Base-by-base conservation (phyloP, 768 basidiomycete genomes). In the Collybia nuda region DNA sequence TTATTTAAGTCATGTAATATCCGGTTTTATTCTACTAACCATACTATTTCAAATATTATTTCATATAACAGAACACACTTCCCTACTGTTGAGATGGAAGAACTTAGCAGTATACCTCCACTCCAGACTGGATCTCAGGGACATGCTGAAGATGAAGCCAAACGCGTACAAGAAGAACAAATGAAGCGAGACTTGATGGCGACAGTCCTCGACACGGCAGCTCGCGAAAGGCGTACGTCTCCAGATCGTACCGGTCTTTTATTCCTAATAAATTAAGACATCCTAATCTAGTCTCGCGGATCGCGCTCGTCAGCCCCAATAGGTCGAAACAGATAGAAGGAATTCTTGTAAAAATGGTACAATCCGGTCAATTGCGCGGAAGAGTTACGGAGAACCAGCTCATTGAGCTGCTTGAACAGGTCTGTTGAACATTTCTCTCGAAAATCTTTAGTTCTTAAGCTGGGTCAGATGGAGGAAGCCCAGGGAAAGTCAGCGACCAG, bases 381-480 rank as follows among this genome's bases (percentile, higher is more conserved):
- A 74, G 84, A 23, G 86, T 96, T 36, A 81, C 77, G 23, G 93
- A 97, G 63, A 71, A 77, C 41, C 90, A 93, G 64, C 76, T 97
- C 47, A 91, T 97, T 56, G 85, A 84, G 42, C 71, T 96, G 29
- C 76, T 96, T 51, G 88, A 95, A 57, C 90, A 96, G 80, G 93
- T 88, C 53, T n/a, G 68, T 56, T 6, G 14, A 9, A 38, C 35
- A 32, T 26, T 35, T 18, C 29, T 24, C 37, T 51, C 12, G 39
- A 72, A 60, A 3, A 23, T 35, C 24, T 41, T 62, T 60, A 12
- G 62, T 51, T 17, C 23, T 28, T 49, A 28, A 11, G 32, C 15
- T 53, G 7, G 32, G 14, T 11, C 14, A 84, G 82, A 77, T 84
- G 67, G 82, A 84, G 55, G 76, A 77, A 29, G 78, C 73, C 21